Base-by-base conservation (phyloP, 805 yeast genomes). In the Zygoascus tannicola region DNA sequence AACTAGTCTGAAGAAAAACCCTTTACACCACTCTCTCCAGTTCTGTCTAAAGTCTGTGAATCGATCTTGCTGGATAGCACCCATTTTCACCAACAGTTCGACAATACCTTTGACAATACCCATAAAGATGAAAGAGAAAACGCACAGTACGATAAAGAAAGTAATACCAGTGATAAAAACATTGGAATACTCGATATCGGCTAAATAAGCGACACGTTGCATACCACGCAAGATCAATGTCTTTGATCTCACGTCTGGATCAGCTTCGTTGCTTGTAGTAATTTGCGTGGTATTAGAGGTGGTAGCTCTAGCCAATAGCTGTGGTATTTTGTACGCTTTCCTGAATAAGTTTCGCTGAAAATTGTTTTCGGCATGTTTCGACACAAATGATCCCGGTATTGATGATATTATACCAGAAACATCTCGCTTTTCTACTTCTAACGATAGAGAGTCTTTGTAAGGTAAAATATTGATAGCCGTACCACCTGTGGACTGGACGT, bases 401-500 rank as follows among this genome's bases (percentile, higher is more conserved):
- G 10, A 7, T 8, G 30, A 8, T 26, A 26, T 7, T 8, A 26
- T 8, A 12, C 30, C 30, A 8, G 30, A 26, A 5, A 51, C 32
- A 4, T 54, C 53, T 3, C 65, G 57, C 41, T 55, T 69, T 58
- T 81, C 81, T 58, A 87, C 95, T 12, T 92, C 81, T 44, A 92
- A 75, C 2, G 96, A 85, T 35, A 87, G 65, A 19, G 76, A 63
- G 50, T 78, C 74, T 50, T 71, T 62, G 56, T 86, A 78, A 5
- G 74, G 66, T 35, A 90, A 64, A 32, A 86, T 76, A 35, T 83
- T 84, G 3, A 96, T 81, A 1, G 94, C 78, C 0, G 73, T 60
- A 45, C 98, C 98, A 32, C 96, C 96, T 1, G 98, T 92, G 5
- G 95, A 69, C 66, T 90, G 96, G 42, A 90, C 80, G 62, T 90